These are phyloP conservation scores for Agrostemma githago DNA, from an alignment of 148 eudicot genomes.

Conservation along the genomic window DNA sequence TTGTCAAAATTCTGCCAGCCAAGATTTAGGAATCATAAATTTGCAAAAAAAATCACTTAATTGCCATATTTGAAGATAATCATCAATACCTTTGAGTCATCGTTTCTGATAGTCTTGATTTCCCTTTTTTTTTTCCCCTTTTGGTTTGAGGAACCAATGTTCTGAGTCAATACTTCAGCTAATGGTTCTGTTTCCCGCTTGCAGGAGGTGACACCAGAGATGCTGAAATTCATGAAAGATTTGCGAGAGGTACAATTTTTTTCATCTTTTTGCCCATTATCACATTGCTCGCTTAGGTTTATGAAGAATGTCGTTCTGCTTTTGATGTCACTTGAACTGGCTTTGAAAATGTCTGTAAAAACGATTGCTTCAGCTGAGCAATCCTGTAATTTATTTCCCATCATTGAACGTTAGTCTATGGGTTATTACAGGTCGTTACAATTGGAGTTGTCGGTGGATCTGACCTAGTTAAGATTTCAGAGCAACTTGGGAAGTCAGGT, in stretches of 20 bases:
- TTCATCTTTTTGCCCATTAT: not conserved
- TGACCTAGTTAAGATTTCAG: constrained; percentile 88
- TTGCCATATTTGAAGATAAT: too few relatives aligned
- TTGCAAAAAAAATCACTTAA: too few relatives aligned
- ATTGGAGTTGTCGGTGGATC: constrained; percentile 99
- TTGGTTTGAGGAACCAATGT: not conserved
- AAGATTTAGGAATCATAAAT: too few relatives aligned
- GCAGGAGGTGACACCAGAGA: constrained; percentile 24
- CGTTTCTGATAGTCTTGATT: not conserved
- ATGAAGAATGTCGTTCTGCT: not conserved
- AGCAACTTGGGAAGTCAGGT: constrained; percentile 96
- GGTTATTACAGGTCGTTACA: constrained; percentile 58
- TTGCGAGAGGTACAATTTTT: constrained; percentile 19
- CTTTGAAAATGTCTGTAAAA: not conserved
- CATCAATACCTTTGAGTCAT: not conserved
- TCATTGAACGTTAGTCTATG: not conserved
- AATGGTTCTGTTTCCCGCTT: not conserved
- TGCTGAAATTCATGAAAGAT: constrained; percentile 23
- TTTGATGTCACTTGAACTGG: not conserved
- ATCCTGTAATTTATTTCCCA: not conserved
- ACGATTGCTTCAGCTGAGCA: not conserved
- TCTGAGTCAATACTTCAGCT: not conserved
- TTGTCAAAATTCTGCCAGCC: too few relatives aligned
- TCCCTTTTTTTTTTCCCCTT: not conserved
- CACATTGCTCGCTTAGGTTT: not conserved